Base-by-base conservation (phyloP, 1,284 basidiomycete genomes). In the Violaceomyces palustris region DNA sequence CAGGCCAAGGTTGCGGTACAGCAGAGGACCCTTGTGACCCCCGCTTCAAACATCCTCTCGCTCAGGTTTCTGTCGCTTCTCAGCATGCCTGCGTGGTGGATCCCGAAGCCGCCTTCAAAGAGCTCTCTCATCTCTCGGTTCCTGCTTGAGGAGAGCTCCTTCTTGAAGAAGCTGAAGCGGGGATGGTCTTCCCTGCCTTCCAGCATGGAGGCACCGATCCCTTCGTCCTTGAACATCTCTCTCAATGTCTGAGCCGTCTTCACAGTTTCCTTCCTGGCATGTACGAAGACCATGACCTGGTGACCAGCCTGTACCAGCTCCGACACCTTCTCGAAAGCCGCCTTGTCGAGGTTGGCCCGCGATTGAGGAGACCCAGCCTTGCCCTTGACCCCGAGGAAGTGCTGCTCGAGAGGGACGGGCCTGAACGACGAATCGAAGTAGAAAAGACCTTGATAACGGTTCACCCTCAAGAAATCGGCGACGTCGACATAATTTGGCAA, bases 251-350 rank as follows among this genome's bases (percentile, higher is more conserved):
- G 77, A 0, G 92, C 91, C 0, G 88, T 83, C 72, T 94, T 96
- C 51, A 99, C 94, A 0, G 94, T 99, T 69, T 98, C 94, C 75
- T 96, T 98, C 22, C 94, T 82, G 14, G 94, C 90, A 74, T 99
- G 94, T 9, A 99, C 94, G 69, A 99, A 99, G 0, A 99, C 90
- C 93, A 99, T 98, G 46, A 97, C 91, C 74, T 98, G 94, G 74
- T 99, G 94, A 0, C 69, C 67, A 6, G 64, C 64, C 31, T 64
- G 57, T 1, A 66, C 51, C 24, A 73, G 61, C 33, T 61, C 54
- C 11, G 54, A 49, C 6, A 72, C 78, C 75, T 96, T 97, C 64
- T 94, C 82, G 67, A 87, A 98, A 2, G 88, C 84, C 21, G 91
- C 89, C 26, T 80, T 79, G 73, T 99, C 94, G 43, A 98, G 79